Evolutionary conservation across 306 rosid genomes (phyloP).

Genomic region (Vigna radiata): DNA sequence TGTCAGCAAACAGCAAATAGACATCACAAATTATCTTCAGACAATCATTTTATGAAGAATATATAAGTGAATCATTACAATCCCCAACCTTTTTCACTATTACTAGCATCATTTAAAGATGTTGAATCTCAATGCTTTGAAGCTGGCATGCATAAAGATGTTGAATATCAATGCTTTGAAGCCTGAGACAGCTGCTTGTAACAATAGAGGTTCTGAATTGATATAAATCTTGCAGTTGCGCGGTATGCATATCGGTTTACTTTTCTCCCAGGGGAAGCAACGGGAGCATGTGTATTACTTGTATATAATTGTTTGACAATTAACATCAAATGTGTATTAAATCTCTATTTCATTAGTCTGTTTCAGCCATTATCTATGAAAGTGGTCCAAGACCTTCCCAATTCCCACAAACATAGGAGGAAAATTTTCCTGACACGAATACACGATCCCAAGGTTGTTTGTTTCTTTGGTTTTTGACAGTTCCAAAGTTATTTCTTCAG

Average conservation of each 20-base stretch:
- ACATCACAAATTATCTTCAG: slow-evolving; percentile 19
- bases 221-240: too few species aligned
- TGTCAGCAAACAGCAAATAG: not conserved
- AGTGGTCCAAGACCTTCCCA: not conserved
- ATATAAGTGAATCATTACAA: slow-evolving; percentile 2
- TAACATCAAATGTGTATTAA: too few species aligned
- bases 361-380: slow-evolving; percentile 13
- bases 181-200: slow-evolving; percentile 17
- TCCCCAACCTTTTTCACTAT: not conserved
- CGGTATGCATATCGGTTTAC: too few species aligned
- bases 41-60: slow-evolving; percentile 16
- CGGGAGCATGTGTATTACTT: too few species aligned
- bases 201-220: not conserved
- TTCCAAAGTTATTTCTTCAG: too few species aligned
- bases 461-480: not conserved
- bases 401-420: not conserved
- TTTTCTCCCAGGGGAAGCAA: too few species aligned
- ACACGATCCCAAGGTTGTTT: slow-evolving; percentile 2
- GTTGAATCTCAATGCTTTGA: slow-evolving; percentile 1
- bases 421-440: not conserved
- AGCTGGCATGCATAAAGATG: too few species aligned
- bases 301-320: too few species aligned
- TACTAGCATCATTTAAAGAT: not conserved
- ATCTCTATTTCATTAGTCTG: too few species aligned
- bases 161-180: not conserved